Conservation (phyloP, 1,284 basidiomycete species). For the Vanrija sp. region DNA sequence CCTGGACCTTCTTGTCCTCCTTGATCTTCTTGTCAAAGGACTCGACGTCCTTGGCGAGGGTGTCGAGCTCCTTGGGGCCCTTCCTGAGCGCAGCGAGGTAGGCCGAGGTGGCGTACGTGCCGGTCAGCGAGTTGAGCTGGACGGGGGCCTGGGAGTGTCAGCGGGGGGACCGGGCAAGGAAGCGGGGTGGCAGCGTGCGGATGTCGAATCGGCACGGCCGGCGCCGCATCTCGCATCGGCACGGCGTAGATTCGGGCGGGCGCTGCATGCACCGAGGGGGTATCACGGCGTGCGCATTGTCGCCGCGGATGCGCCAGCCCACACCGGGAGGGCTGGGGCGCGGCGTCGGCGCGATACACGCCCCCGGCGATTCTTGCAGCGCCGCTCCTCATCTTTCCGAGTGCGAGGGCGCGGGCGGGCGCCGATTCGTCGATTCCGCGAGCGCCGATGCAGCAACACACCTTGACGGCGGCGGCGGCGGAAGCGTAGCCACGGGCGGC, state of each 20-base stretch:
- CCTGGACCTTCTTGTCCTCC: constrained; percentile 59
- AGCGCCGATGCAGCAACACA: constrained; percentile 24
- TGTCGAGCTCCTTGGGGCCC: constrained; percentile 60
- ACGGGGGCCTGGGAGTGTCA: constrained; percentile 41
- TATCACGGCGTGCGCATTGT: not conserved
- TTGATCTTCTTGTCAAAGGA: constrained; percentile 64
- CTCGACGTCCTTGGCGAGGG: constrained; percentile 77
- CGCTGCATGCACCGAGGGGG: not conserved
- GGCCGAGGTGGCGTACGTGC: constrained; percentile 91
- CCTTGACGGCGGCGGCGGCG: constrained; percentile 44
- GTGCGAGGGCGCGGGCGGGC: not conserved
- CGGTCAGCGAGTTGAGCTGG: constrained; percentile 51
- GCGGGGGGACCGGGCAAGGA: not conserved
- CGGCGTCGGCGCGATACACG: not conserved
- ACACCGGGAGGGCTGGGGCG: not conserved
- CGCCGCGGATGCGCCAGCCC: not conserved
- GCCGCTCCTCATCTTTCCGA: not conserved
- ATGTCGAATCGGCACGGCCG: not conserved
- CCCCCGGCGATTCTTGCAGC: too few species aligned
- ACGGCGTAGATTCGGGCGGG: too few species aligned
- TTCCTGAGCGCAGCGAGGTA: constrained; percentile 87
- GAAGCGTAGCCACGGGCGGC: constrained; percentile 47
- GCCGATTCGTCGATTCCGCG: not conserved
- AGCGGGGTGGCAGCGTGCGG: not conserved
- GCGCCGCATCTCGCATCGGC: not conserved